Base-by-base conservation (phyloP, 2,329 filamentous ascomycete genomes). In the Akanthomyces uredinophilus region DNA sequence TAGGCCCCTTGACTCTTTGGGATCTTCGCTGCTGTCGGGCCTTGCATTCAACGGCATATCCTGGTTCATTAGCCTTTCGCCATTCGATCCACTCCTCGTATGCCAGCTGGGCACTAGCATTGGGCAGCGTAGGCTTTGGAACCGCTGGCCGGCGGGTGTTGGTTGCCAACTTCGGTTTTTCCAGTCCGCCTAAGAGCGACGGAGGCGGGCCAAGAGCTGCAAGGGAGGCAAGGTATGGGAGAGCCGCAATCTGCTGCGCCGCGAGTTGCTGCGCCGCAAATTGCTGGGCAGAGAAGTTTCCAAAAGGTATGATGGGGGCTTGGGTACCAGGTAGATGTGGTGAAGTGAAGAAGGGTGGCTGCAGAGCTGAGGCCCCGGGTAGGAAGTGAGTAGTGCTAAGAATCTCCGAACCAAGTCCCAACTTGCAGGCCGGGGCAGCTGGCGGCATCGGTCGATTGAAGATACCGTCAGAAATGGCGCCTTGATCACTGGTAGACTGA, bases 11-110 rank as follows among this genome's bases (percentile, higher is more conserved):
- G 37, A 66, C 66, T 24, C 72, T 67, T 60, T 74, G 73, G 27
- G 69, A 71, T 56, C 77, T 71, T 27, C 71, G 68, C 62, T 77
- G 75, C 66, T 81, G 79, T 52, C 79, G 71, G 46, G 71, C 70
- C 64, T 78, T 79, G 70, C 79, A 81, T 65, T 75, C 72, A 63
- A 77, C 65, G 27, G 79, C 79, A 65, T 81, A 81, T 2, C 77
- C 78, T 6, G 79, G 79, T 65, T 80, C 76, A 52, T 77, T 75
- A 24, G 76, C 76, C 65, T 81, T 81, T 61, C 78, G 75, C 75
- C 75, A 79, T 67, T 81, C 79, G 39, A 81, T 75, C 65, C 75
- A 81, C 41, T 73, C 76, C 68, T 81, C 79, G 66, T 81, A 81
- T 63, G 73, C 71, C 63, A 78, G 77, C 67, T 81, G 79, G 29